Conservation (phyloP, 345 rosid species). For the Melaleuca quinquenervia region DNA sequence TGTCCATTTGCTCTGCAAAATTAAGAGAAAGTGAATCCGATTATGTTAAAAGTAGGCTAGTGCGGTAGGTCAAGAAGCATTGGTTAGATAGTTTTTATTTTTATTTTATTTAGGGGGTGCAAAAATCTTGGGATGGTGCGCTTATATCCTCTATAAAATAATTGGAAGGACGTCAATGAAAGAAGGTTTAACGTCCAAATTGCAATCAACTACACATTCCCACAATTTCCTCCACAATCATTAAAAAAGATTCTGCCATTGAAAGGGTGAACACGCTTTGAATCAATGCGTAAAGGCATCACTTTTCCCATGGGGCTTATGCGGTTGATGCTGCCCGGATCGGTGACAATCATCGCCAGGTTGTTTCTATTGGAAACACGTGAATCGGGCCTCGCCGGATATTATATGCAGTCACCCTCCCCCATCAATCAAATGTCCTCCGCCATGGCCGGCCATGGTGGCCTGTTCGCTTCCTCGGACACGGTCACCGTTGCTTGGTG, state of each 20-base stretch:
- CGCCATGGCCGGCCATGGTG: neutral
- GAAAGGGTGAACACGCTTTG: neutral
- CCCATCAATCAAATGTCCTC: neutral
- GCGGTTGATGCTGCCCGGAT: neutral
- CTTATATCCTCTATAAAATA: neutral
- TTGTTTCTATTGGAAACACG: neutral
- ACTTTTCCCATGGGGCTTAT: neutral
- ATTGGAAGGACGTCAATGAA: neutral
- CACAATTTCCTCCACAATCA: neutral
- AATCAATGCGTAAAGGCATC: neutral
- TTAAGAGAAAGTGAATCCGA: neutral
- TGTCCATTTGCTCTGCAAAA: neutral
- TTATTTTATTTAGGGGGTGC: neutral
- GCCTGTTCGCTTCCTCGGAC: neutral
- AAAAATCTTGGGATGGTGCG: neutral
- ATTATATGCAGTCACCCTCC: neutral
- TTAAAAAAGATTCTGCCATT: neutral
- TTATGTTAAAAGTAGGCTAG: neutral
- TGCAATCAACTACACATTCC: neutral
- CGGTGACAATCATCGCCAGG: neutral
- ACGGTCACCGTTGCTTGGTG: neutral
- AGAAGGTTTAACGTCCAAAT: neutral
- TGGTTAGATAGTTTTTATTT: neutral
- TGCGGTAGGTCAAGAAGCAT: neutral
- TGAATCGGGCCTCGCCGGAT: neutral